Conservation (phyloP, 225 moss, liverwort and hornwort species). For the Bryoerythrophyllum caledonicum region DNA sequence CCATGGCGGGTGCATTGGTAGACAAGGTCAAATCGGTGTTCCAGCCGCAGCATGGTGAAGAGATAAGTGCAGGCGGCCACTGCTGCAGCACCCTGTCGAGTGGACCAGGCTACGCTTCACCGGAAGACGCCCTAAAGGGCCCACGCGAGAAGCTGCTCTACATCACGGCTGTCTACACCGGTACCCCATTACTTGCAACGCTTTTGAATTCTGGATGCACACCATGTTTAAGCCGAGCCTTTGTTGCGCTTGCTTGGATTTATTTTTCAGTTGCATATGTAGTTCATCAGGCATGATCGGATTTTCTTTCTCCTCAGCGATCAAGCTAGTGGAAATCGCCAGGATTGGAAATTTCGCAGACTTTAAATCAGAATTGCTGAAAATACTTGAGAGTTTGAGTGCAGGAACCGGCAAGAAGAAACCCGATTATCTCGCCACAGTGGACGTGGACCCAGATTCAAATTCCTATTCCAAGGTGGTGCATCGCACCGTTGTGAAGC, state of each 20-base stretch:
- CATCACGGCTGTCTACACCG: conserved; percentile 91
- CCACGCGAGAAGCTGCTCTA: conserved; percentile 96
- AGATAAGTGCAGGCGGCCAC: conserved; percentile 26
- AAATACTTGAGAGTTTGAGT: conserved; percentile 13
- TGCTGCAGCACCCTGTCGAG: conserved; percentile 52
- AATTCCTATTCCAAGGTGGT: conserved; percentile 74
- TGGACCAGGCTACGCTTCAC: conserved; percentile 90
- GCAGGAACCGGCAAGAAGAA: conserved; percentile 85
- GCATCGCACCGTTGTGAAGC: conserved; percentile 73
- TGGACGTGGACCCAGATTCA: conserved; percentile 85
- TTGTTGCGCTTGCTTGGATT: background rate
- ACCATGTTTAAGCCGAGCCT: background rate
- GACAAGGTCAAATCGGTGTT: conserved; percentile 38
- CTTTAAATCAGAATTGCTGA: conserved; percentile 11
- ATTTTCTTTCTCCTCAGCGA: background rate
- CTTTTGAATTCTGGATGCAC: conserved; percentile 15
- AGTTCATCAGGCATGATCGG: background rate
- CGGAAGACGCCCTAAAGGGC: conserved; percentile 76
- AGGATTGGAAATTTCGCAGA: background rate
- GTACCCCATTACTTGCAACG: conserved; percentile 26
- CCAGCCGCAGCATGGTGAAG: conserved; percentile 26
- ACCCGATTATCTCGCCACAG: conserved; percentile 95
- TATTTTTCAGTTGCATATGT: background rate
- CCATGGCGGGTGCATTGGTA: conserved; percentile 47
- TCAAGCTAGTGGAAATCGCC: background rate